Percentiles rank a stretch among this genome's conserved stretches.
Evolutionary conservation across 2,329 filamentous ascomycete genomes (phyloP).

Genomic region (Fusarium sp.): DNA sequence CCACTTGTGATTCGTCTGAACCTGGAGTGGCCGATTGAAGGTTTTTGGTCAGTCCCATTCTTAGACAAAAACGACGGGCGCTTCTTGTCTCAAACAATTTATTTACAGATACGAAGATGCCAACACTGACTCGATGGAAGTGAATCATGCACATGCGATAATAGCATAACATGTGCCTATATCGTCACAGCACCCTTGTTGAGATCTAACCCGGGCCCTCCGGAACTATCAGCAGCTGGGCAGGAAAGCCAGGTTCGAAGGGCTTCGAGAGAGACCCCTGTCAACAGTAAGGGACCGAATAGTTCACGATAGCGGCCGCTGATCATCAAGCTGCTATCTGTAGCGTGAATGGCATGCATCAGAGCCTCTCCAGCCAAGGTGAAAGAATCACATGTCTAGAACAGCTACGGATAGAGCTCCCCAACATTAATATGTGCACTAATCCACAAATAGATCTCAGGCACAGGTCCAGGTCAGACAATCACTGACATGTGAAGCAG

Average conservation of each 20-base stretch:
- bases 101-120: background rate
- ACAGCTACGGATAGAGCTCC: constrained; percentile 9
- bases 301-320: constrained; percentile 9
- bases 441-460: constrained; percentile 32
- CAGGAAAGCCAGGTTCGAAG: background rate
- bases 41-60: background rate
- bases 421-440: constrained; percentile 3
- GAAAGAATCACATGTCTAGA: constrained; percentile 25
- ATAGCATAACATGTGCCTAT: constrained; percentile 1
- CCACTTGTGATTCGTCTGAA: constrained; percentile 1
- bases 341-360: constrained; percentile 23
- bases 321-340: constrained; percentile 3
- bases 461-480: constrained; percentile 21
- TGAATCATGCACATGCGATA: background rate
- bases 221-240: constrained; percentile 1
- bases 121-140: background rate
- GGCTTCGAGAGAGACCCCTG: constrained; percentile 2
- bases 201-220: background rate
- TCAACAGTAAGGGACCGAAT: background rate
- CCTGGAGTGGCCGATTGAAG: constrained; percentile 4
- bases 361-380: constrained; percentile 5
- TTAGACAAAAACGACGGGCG: background rate
- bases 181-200: background rate
- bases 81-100: constrained; percentile 1
- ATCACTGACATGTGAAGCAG: constrained; percentile 38